Percentiles rank a stretch among this genome's conserved stretches.
Conservation (phyloP, 805 yeast species). For the Candida khao-thaluensis region DNA sequence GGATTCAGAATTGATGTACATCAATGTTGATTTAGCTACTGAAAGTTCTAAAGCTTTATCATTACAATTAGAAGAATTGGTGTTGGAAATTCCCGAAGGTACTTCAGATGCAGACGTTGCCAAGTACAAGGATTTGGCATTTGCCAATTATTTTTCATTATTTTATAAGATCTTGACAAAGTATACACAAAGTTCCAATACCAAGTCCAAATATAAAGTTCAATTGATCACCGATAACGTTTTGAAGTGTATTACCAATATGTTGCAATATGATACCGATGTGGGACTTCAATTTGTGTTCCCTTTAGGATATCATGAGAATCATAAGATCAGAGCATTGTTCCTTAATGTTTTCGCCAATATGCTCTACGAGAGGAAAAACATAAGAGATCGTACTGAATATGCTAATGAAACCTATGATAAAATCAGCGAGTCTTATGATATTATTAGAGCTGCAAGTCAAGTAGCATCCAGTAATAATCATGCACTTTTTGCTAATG, state of each 20-base stretch:
- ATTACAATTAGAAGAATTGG: constrained; percentile 51
- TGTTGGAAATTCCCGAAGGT: constrained; percentile 60
- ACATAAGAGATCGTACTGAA: constrained; percentile 25
- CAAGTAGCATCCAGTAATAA: constrained; percentile 65
- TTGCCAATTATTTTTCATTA: constrained; percentile 66
- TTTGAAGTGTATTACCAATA: constrained; percentile 62
- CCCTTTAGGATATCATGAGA: constrained; percentile 75
- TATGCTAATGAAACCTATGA: constrained; percentile 26
- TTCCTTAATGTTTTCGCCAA: constrained; percentile 77
- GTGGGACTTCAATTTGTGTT: constrained; percentile 74
- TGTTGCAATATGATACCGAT: constrained; percentile 70
- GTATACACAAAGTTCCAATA: constrained; percentile 26
- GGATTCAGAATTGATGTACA: constrained; percentile 14
- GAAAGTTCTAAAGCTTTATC: constrained; percentile 64
- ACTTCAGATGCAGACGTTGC: constrained; percentile 51
- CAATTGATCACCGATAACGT: constrained; percentile 60
- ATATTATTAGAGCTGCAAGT: constrained; percentile 52
- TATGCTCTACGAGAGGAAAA: constrained; percentile 46
- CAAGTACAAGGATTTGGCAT: constrained; percentile 57
- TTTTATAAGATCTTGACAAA: constrained; percentile 55
- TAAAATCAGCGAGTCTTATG: constrained; percentile 36
- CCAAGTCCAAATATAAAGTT: constrained; percentile 50
- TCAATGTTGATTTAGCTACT: constrained; percentile 56
- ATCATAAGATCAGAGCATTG: constrained; percentile 62
- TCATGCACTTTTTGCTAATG: constrained; percentile 67